Base-by-base conservation (phyloP, 805 yeast genomes). In the Candida pseudoglaebosa region DNA sequence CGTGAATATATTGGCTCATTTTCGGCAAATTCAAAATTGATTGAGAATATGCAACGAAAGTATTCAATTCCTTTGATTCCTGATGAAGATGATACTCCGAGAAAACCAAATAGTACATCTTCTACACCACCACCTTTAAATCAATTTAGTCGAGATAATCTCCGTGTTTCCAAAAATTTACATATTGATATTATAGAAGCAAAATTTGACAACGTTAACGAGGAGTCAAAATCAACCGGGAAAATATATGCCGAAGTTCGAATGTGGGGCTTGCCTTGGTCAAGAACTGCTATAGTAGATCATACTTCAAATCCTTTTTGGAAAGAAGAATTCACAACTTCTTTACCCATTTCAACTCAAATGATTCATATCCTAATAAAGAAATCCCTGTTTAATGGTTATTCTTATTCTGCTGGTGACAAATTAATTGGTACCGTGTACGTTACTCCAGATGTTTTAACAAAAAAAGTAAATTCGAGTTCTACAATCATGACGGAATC, bases 211-310 rank as follows among this genome's bases (percentile, higher is more conserved):
- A 48, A 48, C 28, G 19, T 44, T 10, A 34, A 41, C 1, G 38
- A 28, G 2, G 28, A 29, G 21, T 20, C 42, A 16, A 32, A 21
- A 19, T 32, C 34, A 10, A 17, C 48, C 4, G 39, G 49, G 7
- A 62, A 61, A 39, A 49, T 81, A 1, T 90, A 85, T 52, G 78
- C 84, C 2, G 96, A 88, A 49, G 67, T 89, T 2, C 63, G 73
- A 13, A 69, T 86, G 56, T 84, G 93, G 83, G 80, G 77, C 14
- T 69, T 77, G 34, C 78, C 83, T 0, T 84, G 91, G 87, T 86
- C 84, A 28, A 67, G 88, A 47, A 86, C 96, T 0, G 81, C 89
- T 2, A 66, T 77, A 5, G 82, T 82, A 0, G 62, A 67, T 26
- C 64, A 73, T 33, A 48, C 58, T 1, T 37, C 39, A 2, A 70